Conservation (phyloP, 768 basidiomycete species). For the Leccinum subgranulosum region DNA sequence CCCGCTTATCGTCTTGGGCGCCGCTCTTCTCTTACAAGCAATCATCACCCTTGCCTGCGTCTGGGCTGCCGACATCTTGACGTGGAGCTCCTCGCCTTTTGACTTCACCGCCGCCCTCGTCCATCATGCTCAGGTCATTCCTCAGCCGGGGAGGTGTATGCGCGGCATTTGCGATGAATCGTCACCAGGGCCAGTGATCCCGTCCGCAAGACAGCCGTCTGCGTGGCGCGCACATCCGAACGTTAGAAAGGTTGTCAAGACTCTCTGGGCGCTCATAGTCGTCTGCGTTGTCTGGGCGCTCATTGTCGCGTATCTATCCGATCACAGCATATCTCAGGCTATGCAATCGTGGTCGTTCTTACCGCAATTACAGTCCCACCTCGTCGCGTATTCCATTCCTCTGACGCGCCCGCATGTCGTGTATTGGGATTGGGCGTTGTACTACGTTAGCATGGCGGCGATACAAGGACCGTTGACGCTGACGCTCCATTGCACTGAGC, state of each 20-base stretch:
- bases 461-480: constrained; percentile 31
- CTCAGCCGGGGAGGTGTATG: constrained; percentile 24
- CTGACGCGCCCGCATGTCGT: constrained; percentile 11
- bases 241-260: constrained; percentile 19
- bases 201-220: constrained; percentile 20
- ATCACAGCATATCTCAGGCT: not conserved
- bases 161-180: constrained; percentile 11
- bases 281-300: constrained; percentile 23
- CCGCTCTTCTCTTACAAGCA: constrained; percentile 23
- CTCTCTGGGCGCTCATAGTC: constrained; percentile 22
- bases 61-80: constrained; percentile 22
- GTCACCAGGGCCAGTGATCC: constrained; percentile 8
- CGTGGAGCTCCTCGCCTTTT: constrained; percentile 33
- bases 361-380: constrained; percentile 14
- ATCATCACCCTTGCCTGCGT: constrained; percentile 23
- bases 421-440: constrained; percentile 24
- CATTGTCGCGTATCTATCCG: constrained; percentile 5
- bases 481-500: constrained; percentile 27
- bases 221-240: constrained; percentile 27
- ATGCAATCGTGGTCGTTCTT: constrained; percentile 27
- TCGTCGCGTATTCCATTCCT: constrained; percentile 23
- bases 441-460: constrained; percentile 23
- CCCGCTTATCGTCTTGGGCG: constrained; percentile 29
- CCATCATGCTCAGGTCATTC: constrained; percentile 24
- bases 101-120: constrained; percentile 31